These are phyloP conservation scores for Colletotrichum neosansevieriae DNA, from an alignment of 2,329 filamentous ascomycete species.

Conservation along the genomic window DNA sequence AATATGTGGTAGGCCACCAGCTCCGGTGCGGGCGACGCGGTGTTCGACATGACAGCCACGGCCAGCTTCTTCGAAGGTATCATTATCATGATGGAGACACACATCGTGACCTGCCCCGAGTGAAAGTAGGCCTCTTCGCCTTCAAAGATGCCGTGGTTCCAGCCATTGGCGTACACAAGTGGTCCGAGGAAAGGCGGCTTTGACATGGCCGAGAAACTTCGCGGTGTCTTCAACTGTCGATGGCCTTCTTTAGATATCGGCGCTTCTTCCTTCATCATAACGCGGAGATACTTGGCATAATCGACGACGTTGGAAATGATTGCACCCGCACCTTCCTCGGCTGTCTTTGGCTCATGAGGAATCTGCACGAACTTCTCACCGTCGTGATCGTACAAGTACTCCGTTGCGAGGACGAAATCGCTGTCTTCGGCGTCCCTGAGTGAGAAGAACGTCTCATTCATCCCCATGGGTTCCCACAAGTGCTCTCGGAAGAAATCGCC, in stretches of 20 bases:
- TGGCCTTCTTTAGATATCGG: conserved; percentile 46
- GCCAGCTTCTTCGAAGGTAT: conserved; percentile 50
- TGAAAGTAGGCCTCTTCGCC: conserved; percentile 48
- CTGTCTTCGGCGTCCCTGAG: conserved; percentile 45
- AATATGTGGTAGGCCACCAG: conserved; percentile 47
- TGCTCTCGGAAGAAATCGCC: conserved; percentile 54
- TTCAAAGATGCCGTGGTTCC: conserved; percentile 44
- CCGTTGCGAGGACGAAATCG: conserved; percentile 52
- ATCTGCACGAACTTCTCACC: conserved; percentile 44
- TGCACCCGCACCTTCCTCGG: conserved; percentile 56
- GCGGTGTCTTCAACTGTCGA: conserved; percentile 45
- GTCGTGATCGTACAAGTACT: conserved; percentile 55
- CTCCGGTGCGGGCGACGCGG: conserved; percentile 35
- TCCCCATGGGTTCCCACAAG: conserved; percentile 60
- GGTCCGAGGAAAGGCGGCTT: conserved; percentile 41
- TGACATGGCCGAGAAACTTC: conserved; percentile 41
- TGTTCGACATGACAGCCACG: conserved; percentile 48
- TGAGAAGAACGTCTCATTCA: conserved; percentile 57
- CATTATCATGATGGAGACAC: conserved; percentile 48
- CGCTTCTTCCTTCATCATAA: conserved; percentile 47
- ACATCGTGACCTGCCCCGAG: conserved; percentile 46
- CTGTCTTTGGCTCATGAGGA: conserved; percentile 45
- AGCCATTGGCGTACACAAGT: conserved; percentile 48
- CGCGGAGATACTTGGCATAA: conserved; percentile 51
- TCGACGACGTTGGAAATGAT: conserved; percentile 55